Conservation (phyloP, 345 rosid species). For the Citrus cavaleriei region DNA sequence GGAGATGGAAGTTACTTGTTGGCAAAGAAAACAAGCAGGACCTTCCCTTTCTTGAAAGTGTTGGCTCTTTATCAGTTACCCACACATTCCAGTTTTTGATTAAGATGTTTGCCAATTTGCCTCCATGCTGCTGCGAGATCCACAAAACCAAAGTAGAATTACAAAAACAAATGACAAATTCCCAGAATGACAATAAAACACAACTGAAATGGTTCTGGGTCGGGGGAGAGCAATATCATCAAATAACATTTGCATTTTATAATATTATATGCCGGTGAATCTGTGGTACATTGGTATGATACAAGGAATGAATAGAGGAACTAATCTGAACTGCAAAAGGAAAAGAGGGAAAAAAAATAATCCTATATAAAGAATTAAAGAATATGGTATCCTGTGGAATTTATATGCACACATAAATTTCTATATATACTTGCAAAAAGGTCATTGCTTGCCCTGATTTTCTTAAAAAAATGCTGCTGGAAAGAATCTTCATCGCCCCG, state of each 20-base stretch:
- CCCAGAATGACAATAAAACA: not conserved
- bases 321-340: conserved; percentile 2
- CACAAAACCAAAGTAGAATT: not conserved
- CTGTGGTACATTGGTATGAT: not conserved
- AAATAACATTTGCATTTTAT: not conserved
- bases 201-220: not conserved
- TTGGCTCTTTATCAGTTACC: not conserved
- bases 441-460: not conserved
- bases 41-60: not conserved
- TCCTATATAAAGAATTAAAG: conserved; percentile 24
- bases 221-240: not conserved
- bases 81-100: not conserved
- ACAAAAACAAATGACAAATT: not conserved
- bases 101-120: not conserved
- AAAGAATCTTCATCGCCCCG: conserved; percentile 19
- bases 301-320: conserved; percentile 2
- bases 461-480: not conserved
- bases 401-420: conserved; percentile 2
- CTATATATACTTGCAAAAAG: not conserved
- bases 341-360: not conserved
- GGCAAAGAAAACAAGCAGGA: not conserved
- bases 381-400: conserved; percentile 12
- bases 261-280: not conserved
- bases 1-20: not conserved
- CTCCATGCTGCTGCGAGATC: not conserved